These are phyloP conservation scores for Fusarium concolor DNA, from an alignment of 2,329 filamentous ascomycete species.

Conservation along the genomic window DNA sequence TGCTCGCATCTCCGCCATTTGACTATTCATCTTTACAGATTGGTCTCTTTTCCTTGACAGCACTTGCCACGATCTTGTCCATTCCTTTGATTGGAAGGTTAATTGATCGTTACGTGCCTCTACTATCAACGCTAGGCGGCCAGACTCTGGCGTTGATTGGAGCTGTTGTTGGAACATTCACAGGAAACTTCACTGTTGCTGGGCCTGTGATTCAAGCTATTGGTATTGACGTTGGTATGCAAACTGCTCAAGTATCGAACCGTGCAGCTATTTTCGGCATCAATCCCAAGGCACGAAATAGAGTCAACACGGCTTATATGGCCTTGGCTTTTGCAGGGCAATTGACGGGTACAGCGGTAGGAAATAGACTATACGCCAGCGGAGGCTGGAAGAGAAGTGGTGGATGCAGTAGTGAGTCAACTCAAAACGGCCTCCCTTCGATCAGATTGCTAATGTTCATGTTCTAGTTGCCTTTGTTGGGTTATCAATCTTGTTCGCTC, in stretches of 20 bases:
- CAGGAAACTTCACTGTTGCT: constrained; percentile 72
- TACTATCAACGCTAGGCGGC: constrained; percentile 74
- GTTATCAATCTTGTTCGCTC: constrained; percentile 45
- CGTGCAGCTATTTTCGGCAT: constrained; percentile 76
- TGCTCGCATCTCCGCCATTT: constrained; percentile 78
- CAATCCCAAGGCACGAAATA: constrained; percentile 76
- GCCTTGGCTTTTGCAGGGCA: constrained; percentile 80
- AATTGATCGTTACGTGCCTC: constrained; percentile 76
- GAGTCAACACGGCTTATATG: constrained; percentile 88
- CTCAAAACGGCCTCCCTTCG: not conserved
- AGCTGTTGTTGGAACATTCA: constrained; percentile 75
- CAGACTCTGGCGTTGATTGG: constrained; percentile 69
- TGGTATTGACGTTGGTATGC: constrained; percentile 76
- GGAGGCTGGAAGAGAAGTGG: constrained; percentile 65
- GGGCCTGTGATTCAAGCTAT: constrained; percentile 80
- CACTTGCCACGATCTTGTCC: constrained; percentile 74
- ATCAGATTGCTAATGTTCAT: not conserved
- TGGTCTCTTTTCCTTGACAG: constrained; percentile 83
- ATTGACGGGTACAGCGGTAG: constrained; percentile 74
- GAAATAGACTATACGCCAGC: constrained; percentile 63
- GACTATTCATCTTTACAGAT: constrained; percentile 74
- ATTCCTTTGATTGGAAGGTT: constrained; percentile 76
- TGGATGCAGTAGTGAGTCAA: constrained; percentile 48
- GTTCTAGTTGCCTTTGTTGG: constrained; percentile 44
- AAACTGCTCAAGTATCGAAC: constrained; percentile 80